Base-by-base conservation (phyloP, 192 early-diverging fungal species). In the Coemansia umbellata region DNA sequence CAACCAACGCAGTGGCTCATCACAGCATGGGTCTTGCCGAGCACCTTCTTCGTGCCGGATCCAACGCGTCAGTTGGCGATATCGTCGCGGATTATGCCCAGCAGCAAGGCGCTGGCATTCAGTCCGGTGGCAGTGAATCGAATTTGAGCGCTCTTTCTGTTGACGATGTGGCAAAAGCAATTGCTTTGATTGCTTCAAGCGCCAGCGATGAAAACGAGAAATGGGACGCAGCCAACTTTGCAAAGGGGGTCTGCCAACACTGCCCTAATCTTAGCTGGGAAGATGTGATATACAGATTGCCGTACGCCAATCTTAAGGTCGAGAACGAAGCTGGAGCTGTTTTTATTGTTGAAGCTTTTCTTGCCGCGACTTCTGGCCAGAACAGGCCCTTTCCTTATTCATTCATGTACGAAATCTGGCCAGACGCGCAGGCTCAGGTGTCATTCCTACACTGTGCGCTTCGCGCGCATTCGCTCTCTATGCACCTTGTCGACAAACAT, bases 331-430 rank as follows among this genome's bases (percentile, higher is more conserved):
- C 44, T 17, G 74, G 74, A 21, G 66, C 59, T n/a, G 47, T 51
- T 15, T 77, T 77, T 48, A 55, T 77, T 18, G 63, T 66, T 33
- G 53, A 62, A 22, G 36, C 42, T 14, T 70, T 64, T 27, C 52
- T 70, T 21, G 58, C 62, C 8, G 74, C 67, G 2, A 70, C 67
- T 8, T 36, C 59, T 2, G 63, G 63, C 8, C 66, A 77, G 23
- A 66, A 53, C 62, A 49, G 63, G 17, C 60, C 67, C 6, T 77
- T 70, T 44, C 74, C 74, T 3, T 77, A 66, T 52, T 70, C 67
- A 22, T 64, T 69, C 39, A 70, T 77, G 67, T 77, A 70, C 51
- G 74, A 77, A 37, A 66, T 70, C 36, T 77, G 74, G 74, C 67
- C 67, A 8, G 60, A 77, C 18, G 32, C 74, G 7, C 63, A 65